These are phyloP conservation scores for Urochloa ruziziensis DNA, from an alignment of 176 grass and related monocot genomes.

Conservation along the genomic window DNA sequence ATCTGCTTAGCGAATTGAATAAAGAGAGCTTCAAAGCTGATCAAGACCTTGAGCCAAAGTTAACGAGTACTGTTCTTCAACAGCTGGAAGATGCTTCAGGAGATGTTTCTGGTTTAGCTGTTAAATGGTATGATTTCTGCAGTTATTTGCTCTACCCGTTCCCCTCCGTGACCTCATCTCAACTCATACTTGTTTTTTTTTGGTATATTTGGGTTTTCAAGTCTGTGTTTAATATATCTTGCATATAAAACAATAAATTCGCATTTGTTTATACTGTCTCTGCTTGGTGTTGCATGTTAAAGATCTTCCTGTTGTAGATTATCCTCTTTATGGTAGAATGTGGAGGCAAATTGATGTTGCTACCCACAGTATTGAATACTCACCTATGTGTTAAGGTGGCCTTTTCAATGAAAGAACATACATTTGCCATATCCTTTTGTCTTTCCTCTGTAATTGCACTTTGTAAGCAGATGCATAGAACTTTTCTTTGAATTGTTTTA, in stretches of 20 bases:
- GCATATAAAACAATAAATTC: neutral
- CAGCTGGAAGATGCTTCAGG: constrained; percentile 93
- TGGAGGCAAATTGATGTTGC: neutral
- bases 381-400: neutral
- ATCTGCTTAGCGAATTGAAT: constrained; percentile 82
- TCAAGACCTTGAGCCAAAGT: constrained; percentile 63
- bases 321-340: neutral
- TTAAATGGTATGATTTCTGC: constrained; percentile 72
- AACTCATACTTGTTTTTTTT: no score
- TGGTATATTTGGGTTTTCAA: neutral
- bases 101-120: constrained; percentile 93
- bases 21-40: constrained; percentile 76
- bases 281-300: neutral
- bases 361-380: neutral
- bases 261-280: neutral
- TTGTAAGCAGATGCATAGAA: neutral
- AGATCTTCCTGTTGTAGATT: neutral
- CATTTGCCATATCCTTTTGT: neutral
- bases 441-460: neutral
- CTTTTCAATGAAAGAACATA: neutral
- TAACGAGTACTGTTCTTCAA: constrained; percentile 73
- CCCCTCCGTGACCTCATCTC: neutral
- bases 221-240: neutral
- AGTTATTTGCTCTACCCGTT: constrained; percentile 8
- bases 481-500: neutral